Evolutionary conservation across 805 yeast species (phyloP), one percentile per base, ranked within the genome.

Genomic region (Candida stauntonica): DNA sequence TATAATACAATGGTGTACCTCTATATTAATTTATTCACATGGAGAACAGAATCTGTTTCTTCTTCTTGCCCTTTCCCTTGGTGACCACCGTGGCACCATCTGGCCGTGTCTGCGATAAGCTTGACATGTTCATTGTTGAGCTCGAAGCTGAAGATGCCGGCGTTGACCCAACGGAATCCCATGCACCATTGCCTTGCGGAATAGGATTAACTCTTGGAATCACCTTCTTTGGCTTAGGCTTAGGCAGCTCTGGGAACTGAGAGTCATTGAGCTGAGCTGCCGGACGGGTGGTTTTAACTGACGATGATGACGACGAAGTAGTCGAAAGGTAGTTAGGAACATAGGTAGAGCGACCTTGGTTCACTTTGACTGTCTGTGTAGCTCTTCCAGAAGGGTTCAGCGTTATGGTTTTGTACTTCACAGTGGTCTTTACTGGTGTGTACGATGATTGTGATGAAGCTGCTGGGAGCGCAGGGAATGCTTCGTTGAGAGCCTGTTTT

Each of bases 181-280:
- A 61, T n/a, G 56, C 47, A 23, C 66, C 60, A 18, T 66, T 64
- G 29, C 62, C 64, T n/a, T 60, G 55, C 13, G 47, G 60, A 27
- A 69, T 58, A 7, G 79, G 77, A 33, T 76, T 77, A 4, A 82
- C 85, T 29, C 83, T 67, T 3, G 88, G 86, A 38, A 50, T 51
- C 15, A 74, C 67, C 35, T 60, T 52, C 52, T 70, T 73, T 49
- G 68, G 63, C 42, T 59, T 62, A 26, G 52, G 57, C 29, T 57
- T 56, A 29, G 72, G 63, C 31, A 73, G 55, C 0, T 75, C 67
- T 4, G 85, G 84, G 52, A 78, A 73, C 45, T 70, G 60, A 4
- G 54, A 38, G 3, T 57, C 61, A 21, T 57, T 38, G 12, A 53
- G 21, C 46, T 44, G 35, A 30, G 50, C n/a, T n/a, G n/a, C 24